Evolutionary conservation across 805 yeast species (phyloP).

Genomic region (Kregervanrija fluxuum): DNA sequence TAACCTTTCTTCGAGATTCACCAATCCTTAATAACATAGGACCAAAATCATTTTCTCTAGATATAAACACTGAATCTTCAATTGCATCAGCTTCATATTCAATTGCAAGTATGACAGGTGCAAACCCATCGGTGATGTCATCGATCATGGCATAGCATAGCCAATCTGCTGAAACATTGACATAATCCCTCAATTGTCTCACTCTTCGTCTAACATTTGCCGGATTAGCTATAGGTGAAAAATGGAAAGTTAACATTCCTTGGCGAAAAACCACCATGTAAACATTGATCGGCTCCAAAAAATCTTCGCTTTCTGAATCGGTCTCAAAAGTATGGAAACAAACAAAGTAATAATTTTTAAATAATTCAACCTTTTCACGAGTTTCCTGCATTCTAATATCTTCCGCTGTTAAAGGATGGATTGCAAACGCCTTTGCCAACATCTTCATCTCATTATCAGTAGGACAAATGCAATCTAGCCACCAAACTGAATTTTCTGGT

Average conservation of each 20-base stretch:
- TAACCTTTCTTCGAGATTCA: constrained; percentile 81
- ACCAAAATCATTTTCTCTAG: constrained; percentile 67
- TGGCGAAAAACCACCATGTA: constrained; percentile 66
- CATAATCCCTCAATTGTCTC: constrained; percentile 70
- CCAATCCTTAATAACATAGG: constrained; percentile 78
- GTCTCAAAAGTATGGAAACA: constrained; percentile 95
- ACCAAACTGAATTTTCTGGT: constrained; percentile 78
- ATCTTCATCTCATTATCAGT: constrained; percentile 93
- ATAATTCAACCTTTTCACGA: constrained; percentile 93
- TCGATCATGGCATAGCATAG: constrained; percentile 74
- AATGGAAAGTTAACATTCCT: constrained; percentile 65
- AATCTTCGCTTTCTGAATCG: constrained; percentile 75
- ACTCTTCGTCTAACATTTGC: constrained; percentile 79
- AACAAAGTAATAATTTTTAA: constrained; percentile 84
- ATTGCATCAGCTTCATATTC: constrained; percentile 79
- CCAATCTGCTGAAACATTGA: constrained; percentile 76
- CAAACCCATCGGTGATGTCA: constrained; percentile 81
- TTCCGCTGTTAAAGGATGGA: constrained; percentile 96
- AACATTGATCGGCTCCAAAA: constrained; percentile 71
- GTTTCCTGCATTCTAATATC: constrained; percentile 95
- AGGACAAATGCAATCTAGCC: constrained; percentile 93
- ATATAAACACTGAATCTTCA: constrained; percentile 79
- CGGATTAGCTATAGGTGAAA: constrained; percentile 59
- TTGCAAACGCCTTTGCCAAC: constrained; percentile 87
- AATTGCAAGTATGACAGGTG: constrained; percentile 69